phyloP scores from a whole-genome alignment of 2,329 filamentous ascomycete species.

The Talaromyces verruculosus region DNA sequence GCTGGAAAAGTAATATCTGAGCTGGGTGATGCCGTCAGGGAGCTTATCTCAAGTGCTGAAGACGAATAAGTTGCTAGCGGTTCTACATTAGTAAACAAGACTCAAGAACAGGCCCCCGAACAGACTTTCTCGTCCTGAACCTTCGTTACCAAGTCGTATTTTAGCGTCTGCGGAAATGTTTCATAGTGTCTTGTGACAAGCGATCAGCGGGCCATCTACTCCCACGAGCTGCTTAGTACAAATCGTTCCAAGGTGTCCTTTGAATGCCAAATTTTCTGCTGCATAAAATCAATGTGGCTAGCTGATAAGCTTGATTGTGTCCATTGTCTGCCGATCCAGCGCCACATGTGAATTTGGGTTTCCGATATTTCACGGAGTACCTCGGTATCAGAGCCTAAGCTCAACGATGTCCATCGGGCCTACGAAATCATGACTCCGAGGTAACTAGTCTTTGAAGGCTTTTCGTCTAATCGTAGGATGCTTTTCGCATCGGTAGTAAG shows the following conservation, averaged over 20 bases:
- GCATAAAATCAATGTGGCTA: not conserved
- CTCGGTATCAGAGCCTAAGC: not conserved
- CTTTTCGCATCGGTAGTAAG: no score
- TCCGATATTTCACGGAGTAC: not conserved
- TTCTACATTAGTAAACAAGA: not conserved
- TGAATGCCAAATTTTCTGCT: not conserved
- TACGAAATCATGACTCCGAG: not conserved
- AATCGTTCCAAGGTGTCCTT: not conserved
- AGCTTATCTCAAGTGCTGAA: conserved; percentile 16
- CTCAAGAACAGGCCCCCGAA: not conserved
- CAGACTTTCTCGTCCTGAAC: not conserved
- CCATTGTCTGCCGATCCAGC: not conserved
- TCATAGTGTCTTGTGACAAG: not conserved
- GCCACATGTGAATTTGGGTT: not conserved
- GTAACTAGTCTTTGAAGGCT: not conserved
- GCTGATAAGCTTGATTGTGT: not conserved
- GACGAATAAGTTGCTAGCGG: not conserved
- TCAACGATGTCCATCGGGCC: not conserved
- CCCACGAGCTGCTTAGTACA: not conserved
- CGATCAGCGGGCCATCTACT: not conserved
- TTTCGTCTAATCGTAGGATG: no score
- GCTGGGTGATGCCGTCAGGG: conserved; percentile 14
- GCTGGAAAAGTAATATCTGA: conserved; percentile 16
- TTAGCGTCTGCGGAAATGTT: not conserved
- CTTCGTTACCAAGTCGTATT: not conserved